Conservation (phyloP, 2,329 filamentous ascomycete genomes). For the Teratosphaeria pseudoeucalypti region DNA sequence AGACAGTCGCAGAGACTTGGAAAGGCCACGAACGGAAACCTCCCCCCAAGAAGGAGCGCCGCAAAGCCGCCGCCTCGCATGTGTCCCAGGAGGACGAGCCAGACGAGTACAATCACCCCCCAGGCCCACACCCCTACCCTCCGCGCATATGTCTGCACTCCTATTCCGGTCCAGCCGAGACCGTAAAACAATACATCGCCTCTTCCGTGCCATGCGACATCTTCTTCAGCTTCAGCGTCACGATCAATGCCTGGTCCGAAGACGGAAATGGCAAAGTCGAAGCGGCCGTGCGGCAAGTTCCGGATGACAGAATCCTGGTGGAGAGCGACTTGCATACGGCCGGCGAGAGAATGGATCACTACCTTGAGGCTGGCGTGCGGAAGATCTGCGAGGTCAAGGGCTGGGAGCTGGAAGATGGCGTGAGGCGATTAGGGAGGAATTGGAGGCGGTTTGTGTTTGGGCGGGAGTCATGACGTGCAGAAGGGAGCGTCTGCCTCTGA, state of each 20-base stretch:
- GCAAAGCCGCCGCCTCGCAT: conserved; percentile 11
- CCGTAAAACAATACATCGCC: conserved; percentile 67
- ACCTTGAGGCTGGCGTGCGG: conserved; percentile 65
- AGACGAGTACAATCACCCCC: neutral
- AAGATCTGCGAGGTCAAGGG: conserved; percentile 66
- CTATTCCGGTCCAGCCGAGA: conserved; percentile 68
- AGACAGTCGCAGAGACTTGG: conserved; percentile 56
- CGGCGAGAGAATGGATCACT: conserved; percentile 66
- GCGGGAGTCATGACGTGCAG: neutral
- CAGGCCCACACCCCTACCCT: conserved; percentile 55
- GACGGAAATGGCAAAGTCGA: conserved; percentile 44
- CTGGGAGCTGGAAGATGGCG: conserved; percentile 65
- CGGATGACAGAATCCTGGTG: conserved; percentile 67
- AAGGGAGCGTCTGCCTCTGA: too few species aligned
- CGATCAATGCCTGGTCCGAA: conserved; percentile 55
- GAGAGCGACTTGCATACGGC: conserved; percentile 87
- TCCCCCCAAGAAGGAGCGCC: conserved; percentile 48
- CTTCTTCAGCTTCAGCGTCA: conserved; percentile 79
- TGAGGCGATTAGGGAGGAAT: conserved; percentile 58
- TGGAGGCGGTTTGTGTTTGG: conserved; percentile 71
- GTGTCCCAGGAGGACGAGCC: conserved; percentile 7
- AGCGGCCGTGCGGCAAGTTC: conserved; percentile 60
- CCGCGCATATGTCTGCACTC: conserved; percentile 89
- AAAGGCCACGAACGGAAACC: conserved; percentile 57
- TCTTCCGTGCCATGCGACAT: conserved; percentile 62